Evolutionary conservation across 495 filamentous ascomycete genomes (phyloP), one percentile per base, ranked within the genome.

Genomic region (Aspergillus cavernicola): DNA sequence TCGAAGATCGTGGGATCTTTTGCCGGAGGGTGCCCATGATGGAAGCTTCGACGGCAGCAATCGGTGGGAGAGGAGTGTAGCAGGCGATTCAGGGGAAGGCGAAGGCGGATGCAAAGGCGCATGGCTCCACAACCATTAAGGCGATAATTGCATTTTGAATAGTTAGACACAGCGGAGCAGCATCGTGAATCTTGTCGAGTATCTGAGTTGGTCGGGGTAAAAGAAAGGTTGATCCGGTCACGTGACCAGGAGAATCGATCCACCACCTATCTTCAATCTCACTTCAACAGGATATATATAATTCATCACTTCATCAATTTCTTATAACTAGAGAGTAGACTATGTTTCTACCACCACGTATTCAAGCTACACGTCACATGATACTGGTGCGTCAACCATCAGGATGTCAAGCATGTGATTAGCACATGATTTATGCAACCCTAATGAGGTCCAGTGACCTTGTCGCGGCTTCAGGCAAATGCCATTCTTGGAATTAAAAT

Each of bases 51-150:
- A 47, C 15, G 52, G 22, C 4, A 15, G 8, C 3, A 16, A 47
- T 6, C 7, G 19, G 36, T 38, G 38, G 33, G 16, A 50, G 52
- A 37, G 60, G 58, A 37, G 41, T 51, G 15, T 54, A 50, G 15
- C 56, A 48, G 32, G 58, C 19, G 35, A 45, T 52, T 31, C 42
- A 49, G 50, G 52, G 40, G 28, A 53, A 48, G 42, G 26, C 33
- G 29, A 41, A 55, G 50, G 58, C 66, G 68, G 67, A 71, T 73
- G 26, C 33, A 20, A 41, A 55, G 50, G 58, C 66, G 68, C 68
- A 71, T 73, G 40, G 41, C 58, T 56, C 57, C 55, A 44, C 53
- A 33, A 53, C 61, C 47, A 62, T 13, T 31, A 50, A 42, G 40
- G 53, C 46, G 55, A 45, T 20, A n/a, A 18, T 38, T 39, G 43